Conservation (phyloP, 2,329 filamentous ascomycete species). For the Sporothrix sp. region DNA sequence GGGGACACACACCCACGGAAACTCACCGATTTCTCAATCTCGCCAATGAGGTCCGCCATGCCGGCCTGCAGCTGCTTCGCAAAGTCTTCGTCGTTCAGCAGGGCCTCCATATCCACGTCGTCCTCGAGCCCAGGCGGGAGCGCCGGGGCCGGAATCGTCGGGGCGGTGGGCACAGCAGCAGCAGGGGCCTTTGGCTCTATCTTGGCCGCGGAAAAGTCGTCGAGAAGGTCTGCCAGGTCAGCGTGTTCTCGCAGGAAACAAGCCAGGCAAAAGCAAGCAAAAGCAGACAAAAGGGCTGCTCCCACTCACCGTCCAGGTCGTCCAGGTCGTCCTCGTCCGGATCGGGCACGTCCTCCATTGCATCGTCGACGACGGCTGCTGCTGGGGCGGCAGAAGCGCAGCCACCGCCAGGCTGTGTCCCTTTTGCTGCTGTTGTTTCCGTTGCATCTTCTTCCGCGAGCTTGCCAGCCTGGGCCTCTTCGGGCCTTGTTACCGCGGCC, state of each 20-base stretch:
- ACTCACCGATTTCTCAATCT: constrained; percentile 52
- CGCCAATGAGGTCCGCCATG: constrained; percentile 74
- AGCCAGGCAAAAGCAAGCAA: too few species aligned
- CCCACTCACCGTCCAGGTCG: constrained; percentile 67
- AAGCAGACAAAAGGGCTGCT: background rate
- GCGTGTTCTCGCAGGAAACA: too few species aligned
- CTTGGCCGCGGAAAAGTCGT: constrained; percentile 70
- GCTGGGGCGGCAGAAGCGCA: background rate
- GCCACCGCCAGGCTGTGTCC: background rate
- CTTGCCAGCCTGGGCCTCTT: background rate
- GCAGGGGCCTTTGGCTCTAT: constrained; percentile 37
- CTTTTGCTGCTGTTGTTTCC: background rate
- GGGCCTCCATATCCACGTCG: constrained; percentile 28
- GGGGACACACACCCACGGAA: too few species aligned
- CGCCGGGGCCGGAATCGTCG: constrained; percentile 14
- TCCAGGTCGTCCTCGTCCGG: constrained; percentile 89
- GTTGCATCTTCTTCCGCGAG: background rate
- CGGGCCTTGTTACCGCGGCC: background rate
- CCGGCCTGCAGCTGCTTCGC: constrained; percentile 78
- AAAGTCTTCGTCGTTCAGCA: constrained; percentile 64
- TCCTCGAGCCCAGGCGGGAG: constrained; percentile 19
- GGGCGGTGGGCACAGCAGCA: constrained; percentile 19
- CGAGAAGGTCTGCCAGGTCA: constrained; percentile 62
- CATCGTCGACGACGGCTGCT: constrained; percentile 20
- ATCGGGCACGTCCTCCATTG: constrained; percentile 58